Evolutionary conservation across 108 stramenopile genomes (phyloP).

Genomic region (Nannochloropsis oceanica): DNA sequence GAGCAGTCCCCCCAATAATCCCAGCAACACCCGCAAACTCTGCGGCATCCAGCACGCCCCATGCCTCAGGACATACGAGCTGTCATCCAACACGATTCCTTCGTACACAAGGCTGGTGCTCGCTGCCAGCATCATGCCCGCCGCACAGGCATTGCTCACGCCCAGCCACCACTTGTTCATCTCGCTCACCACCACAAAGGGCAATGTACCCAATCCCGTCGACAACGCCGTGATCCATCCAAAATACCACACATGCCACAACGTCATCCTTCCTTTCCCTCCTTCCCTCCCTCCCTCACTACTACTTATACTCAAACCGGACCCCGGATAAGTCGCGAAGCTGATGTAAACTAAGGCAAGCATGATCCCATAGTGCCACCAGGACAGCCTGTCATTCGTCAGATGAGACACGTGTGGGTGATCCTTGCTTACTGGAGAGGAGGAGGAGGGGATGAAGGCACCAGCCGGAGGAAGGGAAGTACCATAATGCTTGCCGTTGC

Average conservation of each 20-base stretch:
- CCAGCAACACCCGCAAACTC: slow-evolving; percentile 3
- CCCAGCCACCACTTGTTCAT: slow-evolving; percentile 50
- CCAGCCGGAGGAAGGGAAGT: background rate
- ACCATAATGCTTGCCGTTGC: too few relatives aligned
- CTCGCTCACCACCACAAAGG: slow-evolving; percentile 56
- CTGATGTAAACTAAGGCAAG: background rate
- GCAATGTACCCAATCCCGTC: slow-evolving; percentile 84
- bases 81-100: slow-evolving; percentile 56
- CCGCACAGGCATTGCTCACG: slow-evolving; percentile 59
- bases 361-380: background rate
- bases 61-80: slow-evolving; percentile 31
- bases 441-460: background rate
- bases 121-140: slow-evolving; percentile 95
- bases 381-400: background rate
- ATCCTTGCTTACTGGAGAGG: background rate
- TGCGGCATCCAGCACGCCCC: background rate
- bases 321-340: background rate
- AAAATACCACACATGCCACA: slow-evolving; percentile 79
- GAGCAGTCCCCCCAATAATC: slow-evolving; percentile 33
- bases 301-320: background rate
- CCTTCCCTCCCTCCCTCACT: too few relatives aligned
- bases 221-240: slow-evolving; percentile 90
- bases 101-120: slow-evolving; percentile 67
- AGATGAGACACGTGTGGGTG: background rate
- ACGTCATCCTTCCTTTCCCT: background rate